Evolutionary conservation across 352 stramenopile genomes (phyloP).

Genomic region (Phytophthora quininea): DNA sequence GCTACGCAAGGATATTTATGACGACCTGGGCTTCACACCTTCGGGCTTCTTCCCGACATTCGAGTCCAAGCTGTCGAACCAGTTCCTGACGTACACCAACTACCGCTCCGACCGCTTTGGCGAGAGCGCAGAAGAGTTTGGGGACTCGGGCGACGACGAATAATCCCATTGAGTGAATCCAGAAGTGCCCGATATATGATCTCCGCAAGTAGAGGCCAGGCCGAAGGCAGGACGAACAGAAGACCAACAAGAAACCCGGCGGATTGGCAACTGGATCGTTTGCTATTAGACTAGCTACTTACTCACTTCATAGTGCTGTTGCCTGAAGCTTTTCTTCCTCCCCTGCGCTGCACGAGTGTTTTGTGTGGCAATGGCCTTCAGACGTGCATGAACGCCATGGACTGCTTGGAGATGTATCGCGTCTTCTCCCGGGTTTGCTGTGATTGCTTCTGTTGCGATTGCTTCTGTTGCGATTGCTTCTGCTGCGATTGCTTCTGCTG

Average conservation of each 20-base stretch:
- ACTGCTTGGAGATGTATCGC: constrained; percentile 27
- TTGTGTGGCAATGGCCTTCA: not conserved
- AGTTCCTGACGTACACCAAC: constrained; percentile 69
- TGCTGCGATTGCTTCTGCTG: constrained; percentile 9
- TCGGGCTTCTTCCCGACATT: constrained; percentile 55
- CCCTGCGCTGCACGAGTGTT: too few relatives aligned
- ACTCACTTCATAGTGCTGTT: too few relatives aligned
- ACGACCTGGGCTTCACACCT: constrained; percentile 56
- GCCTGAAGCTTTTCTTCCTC: too few relatives aligned
- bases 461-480: not conserved
- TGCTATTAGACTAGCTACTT: too few relatives aligned
- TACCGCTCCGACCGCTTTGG: constrained; percentile 61
- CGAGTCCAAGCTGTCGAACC: constrained; percentile 67
- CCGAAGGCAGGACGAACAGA: too few relatives aligned
- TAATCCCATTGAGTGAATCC: constrained; percentile 1
- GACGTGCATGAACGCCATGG: constrained; percentile 25
- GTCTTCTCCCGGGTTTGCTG: constrained; percentile 17
- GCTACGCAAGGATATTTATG: constrained; percentile 59
- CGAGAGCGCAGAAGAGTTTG: constrained; percentile 46
- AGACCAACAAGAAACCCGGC: too few relatives aligned
- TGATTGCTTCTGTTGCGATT: not conserved
- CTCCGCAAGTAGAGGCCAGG: too few relatives aligned
- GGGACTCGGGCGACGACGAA: constrained; percentile 35
- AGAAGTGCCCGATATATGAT: too few relatives aligned
- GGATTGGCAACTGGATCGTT: too few relatives aligned